Evolutionary conservation across 805 yeast species (phyloP).

Genomic region (Phaffomyces opuntiae): DNA sequence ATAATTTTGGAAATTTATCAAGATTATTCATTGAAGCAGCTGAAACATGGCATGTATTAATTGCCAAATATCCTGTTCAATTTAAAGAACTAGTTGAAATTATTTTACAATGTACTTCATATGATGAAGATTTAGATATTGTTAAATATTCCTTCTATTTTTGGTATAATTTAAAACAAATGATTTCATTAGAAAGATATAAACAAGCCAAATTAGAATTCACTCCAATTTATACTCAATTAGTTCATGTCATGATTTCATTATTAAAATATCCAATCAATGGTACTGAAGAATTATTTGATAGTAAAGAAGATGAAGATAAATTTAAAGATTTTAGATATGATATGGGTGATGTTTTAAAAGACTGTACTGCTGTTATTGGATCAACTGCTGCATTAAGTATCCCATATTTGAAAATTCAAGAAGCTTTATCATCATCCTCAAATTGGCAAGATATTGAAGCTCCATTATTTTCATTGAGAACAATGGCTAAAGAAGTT

Average conservation of each 20-base stretch:
- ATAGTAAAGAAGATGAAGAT: conserved; percentile 78
- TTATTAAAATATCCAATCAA: conserved; percentile 72
- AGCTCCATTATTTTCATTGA: conserved; percentile 81
- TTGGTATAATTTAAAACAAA: conserved; percentile 79
- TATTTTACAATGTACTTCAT: conserved; percentile 60
- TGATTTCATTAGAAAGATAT: conserved; percentile 51
- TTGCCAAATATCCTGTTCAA: conserved; percentile 62
- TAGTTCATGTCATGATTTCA: conserved; percentile 53
- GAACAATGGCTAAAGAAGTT: conserved; percentile 94
- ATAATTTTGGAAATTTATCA: conserved; percentile 60
- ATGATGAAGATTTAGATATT: conserved; percentile 79
- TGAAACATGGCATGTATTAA: conserved; percentile 87
- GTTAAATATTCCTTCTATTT: conserved; percentile 88
- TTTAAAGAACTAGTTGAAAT: conserved; percentile 72
- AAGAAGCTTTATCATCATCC: conserved; percentile 27
- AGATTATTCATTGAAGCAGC: conserved; percentile 87
- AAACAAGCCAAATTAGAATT: conserved; percentile 43
- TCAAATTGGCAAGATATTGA: conserved; percentile 76
- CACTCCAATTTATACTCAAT: conserved; percentile 47
- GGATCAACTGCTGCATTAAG: conserved; percentile 67
- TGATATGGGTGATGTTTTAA: conserved; percentile 96
- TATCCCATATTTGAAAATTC: conserved; percentile 62
- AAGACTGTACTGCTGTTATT: conserved; percentile 88
- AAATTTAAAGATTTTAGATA: conserved; percentile 90
- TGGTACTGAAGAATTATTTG: conserved; percentile 32